These are phyloP conservation scores for Trichoderma cornu-damae DNA, from an alignment of 2,329 filamentous ascomycete species.

Conservation along the genomic window DNA sequence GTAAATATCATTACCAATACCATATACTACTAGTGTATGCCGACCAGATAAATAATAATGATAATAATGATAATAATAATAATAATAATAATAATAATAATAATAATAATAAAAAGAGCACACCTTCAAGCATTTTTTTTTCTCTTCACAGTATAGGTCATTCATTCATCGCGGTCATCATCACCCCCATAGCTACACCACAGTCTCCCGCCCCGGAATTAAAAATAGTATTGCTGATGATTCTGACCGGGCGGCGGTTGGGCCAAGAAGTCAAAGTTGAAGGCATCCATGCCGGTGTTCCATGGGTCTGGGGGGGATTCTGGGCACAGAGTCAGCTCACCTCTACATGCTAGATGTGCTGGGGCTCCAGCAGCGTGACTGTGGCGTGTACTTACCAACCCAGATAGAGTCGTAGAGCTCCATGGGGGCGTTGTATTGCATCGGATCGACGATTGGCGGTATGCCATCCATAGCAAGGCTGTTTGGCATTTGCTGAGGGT, in stretches of 20 bases:
- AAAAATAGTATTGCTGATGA: slow-evolving; percentile 57
- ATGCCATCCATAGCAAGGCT: slow-evolving; percentile 42
- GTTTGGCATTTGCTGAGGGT: slow-evolving; percentile 34
- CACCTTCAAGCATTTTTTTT: background rate
- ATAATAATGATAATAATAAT: background rate
- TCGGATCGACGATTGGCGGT: slow-evolving; percentile 49
- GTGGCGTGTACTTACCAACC: slow-evolving; percentile 48
- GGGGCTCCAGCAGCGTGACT: background rate
- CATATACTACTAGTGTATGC: background rate
- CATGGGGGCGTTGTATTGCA: slow-evolving; percentile 60
- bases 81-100: no score
- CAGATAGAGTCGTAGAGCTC: slow-evolving; percentile 65
- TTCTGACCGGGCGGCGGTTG: slow-evolving; percentile 56
- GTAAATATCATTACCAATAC: background rate
- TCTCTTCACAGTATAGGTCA: background rate
- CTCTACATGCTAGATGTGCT: background rate
- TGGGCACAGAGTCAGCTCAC: slow-evolving; percentile 28
- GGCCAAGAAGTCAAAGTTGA: slow-evolving; percentile 58
- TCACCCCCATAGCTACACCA: background rate
- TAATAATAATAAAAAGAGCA: no score
- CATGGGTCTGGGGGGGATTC: slow-evolving; percentile 55
- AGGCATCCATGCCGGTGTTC: slow-evolving; percentile 49
- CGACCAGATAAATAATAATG: background rate
- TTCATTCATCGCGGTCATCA: slow-evolving; percentile 1
- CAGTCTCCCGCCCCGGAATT: slow-evolving; percentile 4